Conservation (phyloP, 2,329 filamentous ascomycete genomes). For the Microcyclospora pomicola region DNA sequence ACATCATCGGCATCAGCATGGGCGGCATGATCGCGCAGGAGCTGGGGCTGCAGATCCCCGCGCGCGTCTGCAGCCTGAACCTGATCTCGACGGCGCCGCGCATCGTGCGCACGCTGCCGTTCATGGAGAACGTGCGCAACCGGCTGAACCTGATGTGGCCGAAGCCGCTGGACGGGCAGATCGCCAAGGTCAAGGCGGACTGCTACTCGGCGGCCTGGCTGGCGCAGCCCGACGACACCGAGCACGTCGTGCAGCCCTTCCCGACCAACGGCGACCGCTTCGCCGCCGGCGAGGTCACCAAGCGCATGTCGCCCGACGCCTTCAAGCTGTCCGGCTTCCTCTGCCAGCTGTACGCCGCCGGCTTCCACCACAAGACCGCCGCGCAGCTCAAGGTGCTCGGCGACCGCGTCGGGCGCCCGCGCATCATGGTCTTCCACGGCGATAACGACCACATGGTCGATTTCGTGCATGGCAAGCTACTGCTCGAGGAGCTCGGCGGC, state of each 20-base stretch:
- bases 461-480: constrained; percentile 51
- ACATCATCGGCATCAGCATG: constrained; percentile 69
- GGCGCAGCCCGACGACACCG: constrained; percentile 40
- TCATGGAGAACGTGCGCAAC: constrained; percentile 49
- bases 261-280: constrained; percentile 69
- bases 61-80: constrained; percentile 35
- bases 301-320: constrained; percentile 45
- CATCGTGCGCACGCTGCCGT: constrained; percentile 35
- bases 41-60: constrained; percentile 37
- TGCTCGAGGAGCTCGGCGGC: constrained; percentile 54
- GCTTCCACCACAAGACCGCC: constrained; percentile 62
- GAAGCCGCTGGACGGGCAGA: constrained; percentile 52
- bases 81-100: constrained; percentile 37
- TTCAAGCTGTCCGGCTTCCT: constrained; percentile 59
- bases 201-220: constrained; percentile 57
- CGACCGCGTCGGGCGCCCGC: constrained; percentile 53
- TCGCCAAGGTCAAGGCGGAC: constrained; percentile 49
- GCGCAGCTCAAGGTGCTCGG: constrained; percentile 53
- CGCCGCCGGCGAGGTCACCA: constrained; percentile 63
- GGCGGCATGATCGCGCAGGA: constrained; percentile 91
- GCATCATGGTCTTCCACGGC: constrained; percentile 69
- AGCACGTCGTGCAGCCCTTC: constrained; percentile 39
- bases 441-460: constrained; percentile 65
- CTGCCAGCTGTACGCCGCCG: constrained; percentile 63
- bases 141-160: constrained; percentile 49